These are phyloP conservation scores for Ormosia emarginata DNA, from an alignment of 306 rosid species.

Conservation along the genomic window DNA sequence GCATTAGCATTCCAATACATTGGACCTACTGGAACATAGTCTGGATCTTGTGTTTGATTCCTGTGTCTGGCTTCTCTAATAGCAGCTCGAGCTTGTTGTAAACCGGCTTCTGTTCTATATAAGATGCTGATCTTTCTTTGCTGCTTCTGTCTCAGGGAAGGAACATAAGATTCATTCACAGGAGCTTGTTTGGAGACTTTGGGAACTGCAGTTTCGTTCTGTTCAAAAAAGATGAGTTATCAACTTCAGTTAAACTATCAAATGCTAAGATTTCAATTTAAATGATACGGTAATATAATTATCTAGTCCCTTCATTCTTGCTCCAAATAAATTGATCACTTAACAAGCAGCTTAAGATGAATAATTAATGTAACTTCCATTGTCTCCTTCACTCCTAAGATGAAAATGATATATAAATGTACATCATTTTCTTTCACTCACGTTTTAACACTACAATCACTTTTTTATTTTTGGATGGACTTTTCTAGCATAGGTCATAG, in stretches of 20 bases:
- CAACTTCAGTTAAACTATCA: background rate
- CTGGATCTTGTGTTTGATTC: slow-evolving; percentile 53
- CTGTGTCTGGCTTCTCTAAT: slow-evolving; percentile 54
- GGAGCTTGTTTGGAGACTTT: slow-evolving; percentile 22
- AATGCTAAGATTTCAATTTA: slow-evolving; percentile 8
- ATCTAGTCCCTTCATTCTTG: background rate
- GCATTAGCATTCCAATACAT: slow-evolving; percentile 76
- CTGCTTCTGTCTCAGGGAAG: slow-evolving; percentile 7
- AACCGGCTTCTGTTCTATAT: slow-evolving; percentile 42
- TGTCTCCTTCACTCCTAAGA: background rate
- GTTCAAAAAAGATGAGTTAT: background rate
- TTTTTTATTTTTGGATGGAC: background rate
- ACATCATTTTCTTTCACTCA: background rate
- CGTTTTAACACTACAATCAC: background rate
- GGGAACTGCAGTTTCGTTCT: slow-evolving; percentile 30
- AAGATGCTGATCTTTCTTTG: slow-evolving; percentile 34
- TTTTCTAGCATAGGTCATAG: background rate
- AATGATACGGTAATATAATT: background rate
- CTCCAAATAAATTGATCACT: background rate
- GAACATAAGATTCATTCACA: slow-evolving; percentile 25
- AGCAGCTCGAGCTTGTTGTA: slow-evolving; percentile 60
- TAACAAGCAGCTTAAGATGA: background rate
- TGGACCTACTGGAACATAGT: slow-evolving; percentile 67
- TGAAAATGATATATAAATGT: background rate
- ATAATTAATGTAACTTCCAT: background rate